Percentiles rank a stretch among this genome's conserved stretches.
phyloP scores from a whole-genome alignment of 306 rosid species.

The Acacia melanoxylon region DNA sequence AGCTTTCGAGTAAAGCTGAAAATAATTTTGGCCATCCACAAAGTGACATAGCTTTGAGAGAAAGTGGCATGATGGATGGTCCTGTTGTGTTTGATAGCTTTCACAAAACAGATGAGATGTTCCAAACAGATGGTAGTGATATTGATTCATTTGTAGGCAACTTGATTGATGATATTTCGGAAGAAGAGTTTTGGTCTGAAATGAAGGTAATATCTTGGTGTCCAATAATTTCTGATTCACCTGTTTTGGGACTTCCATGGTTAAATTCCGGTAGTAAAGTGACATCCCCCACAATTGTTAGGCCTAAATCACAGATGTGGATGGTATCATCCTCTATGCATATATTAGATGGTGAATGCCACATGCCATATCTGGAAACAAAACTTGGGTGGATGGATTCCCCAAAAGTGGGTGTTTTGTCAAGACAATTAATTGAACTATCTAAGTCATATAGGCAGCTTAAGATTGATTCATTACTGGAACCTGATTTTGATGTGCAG shows the following conservation, averaged over 20 bases:
- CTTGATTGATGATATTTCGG: conserved; percentile 52
- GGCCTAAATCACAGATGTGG: conserved; percentile 93
- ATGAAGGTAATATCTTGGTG: conserved; percentile 86
- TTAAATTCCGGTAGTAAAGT: conserved; percentile 59
- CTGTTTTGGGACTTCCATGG: conserved; percentile 84
- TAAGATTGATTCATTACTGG: conserved; percentile 56
- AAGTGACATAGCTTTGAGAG: conserved; percentile 30
- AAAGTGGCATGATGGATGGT: conserved; percentile 29
- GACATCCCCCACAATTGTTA: conserved; percentile 65
- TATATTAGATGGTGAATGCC: conserved; percentile 74
- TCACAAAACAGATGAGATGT: conserved; percentile 39
- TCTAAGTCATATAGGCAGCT: conserved; percentile 65
- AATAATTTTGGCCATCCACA: conserved; percentile 46
- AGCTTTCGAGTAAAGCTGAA: conserved; percentile 54
- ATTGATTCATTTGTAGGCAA: conserved; percentile 47
- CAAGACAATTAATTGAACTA: conserved; percentile 70
- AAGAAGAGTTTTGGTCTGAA: conserved; percentile 93
- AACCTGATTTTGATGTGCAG: conserved; percentile 58
- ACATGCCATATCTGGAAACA: conserved; percentile 50
- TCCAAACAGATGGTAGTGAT: conserved; percentile 34
- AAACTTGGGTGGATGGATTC: conserved; percentile 84
- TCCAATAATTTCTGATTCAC: conserved; percentile 74
- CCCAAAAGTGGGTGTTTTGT: conserved; percentile 54
- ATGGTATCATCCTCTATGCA: conserved; percentile 84
- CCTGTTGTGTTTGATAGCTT: conserved; percentile 37